phyloP scores from a whole-genome alignment of 2,329 filamentous ascomycete species.

The Arthrobotrys megalospora region DNA sequence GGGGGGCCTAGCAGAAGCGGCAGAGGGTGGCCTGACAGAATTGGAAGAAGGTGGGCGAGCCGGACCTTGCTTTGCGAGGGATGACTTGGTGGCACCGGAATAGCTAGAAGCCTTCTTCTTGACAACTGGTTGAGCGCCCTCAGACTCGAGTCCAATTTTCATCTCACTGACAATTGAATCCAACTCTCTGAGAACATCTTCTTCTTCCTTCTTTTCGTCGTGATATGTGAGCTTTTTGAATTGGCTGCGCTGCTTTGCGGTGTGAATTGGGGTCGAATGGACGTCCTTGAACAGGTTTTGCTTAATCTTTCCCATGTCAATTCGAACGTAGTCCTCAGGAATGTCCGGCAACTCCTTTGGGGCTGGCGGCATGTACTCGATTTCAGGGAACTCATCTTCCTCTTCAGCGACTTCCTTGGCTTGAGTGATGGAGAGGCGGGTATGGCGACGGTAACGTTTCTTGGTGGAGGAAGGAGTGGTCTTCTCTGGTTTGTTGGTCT shows the following conservation, averaged over 20 bases:
- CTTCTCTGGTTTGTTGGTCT: constrained; percentile 75
- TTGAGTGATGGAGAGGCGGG: constrained; percentile 74
- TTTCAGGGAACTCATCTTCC: constrained; percentile 76
- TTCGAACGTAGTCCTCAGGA: constrained; percentile 77
- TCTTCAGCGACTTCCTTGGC: constrained; percentile 73
- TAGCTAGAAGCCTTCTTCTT: constrained; percentile 23
- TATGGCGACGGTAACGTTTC: constrained; percentile 69
- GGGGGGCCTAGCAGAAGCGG: neutral
- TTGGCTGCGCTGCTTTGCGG: constrained; percentile 25
- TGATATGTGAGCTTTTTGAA: constrained; percentile 44
- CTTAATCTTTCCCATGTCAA: constrained; percentile 74
- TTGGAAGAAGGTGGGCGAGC: constrained; percentile 39
- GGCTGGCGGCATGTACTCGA: constrained; percentile 87
- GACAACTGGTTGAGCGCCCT: neutral
- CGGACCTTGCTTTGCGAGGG: constrained; percentile 36
- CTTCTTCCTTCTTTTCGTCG: constrained; percentile 42
- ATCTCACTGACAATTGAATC: constrained; percentile 43
- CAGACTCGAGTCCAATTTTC: constrained; percentile 13
- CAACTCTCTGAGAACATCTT: constrained; percentile 29
- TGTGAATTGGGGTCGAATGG: constrained; percentile 67
- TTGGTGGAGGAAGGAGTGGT: constrained; percentile 75
- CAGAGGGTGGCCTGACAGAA: constrained; percentile 20
- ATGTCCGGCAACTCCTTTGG: constrained; percentile 75
- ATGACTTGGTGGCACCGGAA: constrained; percentile 42
- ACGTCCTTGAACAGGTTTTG: constrained; percentile 76